phyloP scores from a whole-genome alignment of 441 rosid genomes.

The Erysimum cheiri region DNA sequence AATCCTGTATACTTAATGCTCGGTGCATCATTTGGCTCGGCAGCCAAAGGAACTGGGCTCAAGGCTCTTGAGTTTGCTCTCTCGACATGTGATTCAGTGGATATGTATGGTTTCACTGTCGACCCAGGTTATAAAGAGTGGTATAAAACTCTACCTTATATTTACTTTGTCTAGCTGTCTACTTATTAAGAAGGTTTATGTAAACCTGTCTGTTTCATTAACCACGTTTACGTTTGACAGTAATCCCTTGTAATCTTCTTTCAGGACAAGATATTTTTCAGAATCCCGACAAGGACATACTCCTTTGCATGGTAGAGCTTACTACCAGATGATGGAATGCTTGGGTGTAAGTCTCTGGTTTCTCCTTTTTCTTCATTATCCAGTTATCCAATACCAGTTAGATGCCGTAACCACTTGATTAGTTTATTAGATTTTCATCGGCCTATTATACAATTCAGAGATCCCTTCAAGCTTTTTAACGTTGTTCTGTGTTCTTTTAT shows the following conservation, averaged over 20 bases:
- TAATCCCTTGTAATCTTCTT: conserved; percentile 29
- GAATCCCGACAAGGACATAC: conserved; percentile 97
- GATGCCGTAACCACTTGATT: not conserved
- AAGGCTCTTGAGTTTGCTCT: conserved; percentile 98
- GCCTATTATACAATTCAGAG: conserved; percentile 16
- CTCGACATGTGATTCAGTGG: conserved; percentile 85
- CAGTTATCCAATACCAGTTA: conserved; percentile 7
- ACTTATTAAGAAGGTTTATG: not conserved
- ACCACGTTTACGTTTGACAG: not conserved
- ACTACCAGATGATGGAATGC: conserved; percentile 99
- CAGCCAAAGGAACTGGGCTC: conserved; percentile 97
- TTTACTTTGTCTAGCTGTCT: not conserved
- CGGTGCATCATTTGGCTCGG: conserved; percentile 95
- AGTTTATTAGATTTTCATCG: conserved; percentile 1
- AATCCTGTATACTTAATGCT: conserved; percentile 91
- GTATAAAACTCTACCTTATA: conserved; percentile 47
- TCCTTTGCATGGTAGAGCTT: conserved; percentile 94
- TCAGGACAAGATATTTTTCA: conserved; percentile 96
- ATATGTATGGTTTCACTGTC: conserved; percentile 97
- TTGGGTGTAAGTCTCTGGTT: conserved; percentile 73
- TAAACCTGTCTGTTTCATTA: not conserved
- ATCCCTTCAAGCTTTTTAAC: conserved; percentile 17
- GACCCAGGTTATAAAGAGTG: conserved; percentile 98
- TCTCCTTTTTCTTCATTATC: conserved; percentile 12
- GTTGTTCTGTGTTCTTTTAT: conserved; percentile 33